Evolutionary conservation across 2,329 filamentous ascomycete species (phyloP).

Genomic region (Aspergillus clavatus): DNA sequence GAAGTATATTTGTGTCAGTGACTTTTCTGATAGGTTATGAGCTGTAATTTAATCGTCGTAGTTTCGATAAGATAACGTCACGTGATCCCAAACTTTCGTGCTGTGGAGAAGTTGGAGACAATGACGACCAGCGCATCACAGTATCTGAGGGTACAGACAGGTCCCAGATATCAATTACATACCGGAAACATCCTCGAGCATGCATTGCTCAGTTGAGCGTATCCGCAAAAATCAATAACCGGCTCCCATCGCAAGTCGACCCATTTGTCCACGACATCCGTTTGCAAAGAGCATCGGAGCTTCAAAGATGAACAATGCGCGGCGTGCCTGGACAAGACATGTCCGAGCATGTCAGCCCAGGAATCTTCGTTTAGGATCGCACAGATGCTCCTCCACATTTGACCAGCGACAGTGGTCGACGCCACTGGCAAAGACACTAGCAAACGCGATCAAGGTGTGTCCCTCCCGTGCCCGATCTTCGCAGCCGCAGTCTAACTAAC

Average conservation of each 20-base stretch:
- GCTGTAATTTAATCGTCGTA: background rate
- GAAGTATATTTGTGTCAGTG: background rate
- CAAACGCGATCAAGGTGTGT: constrained; percentile 75
- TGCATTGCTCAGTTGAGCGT: background rate
- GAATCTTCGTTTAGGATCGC: constrained; percentile 11
- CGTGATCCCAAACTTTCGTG: constrained; percentile 5
- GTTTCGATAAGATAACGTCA: constrained; percentile 6
- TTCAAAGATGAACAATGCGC: constrained; percentile 25
- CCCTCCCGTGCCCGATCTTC: background rate
- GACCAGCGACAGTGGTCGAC: constrained; percentile 74
- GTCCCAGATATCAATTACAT: background rate
- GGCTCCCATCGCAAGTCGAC: background rate
- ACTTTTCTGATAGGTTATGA: background rate
- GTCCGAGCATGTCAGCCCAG: constrained; percentile 18
- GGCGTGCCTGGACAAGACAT: constrained; percentile 25
- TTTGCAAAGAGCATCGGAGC: background rate
- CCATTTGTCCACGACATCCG: too few relatives aligned
- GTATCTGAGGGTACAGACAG: background rate
- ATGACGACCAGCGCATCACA: background rate
- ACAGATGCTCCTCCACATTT: constrained; percentile 33
- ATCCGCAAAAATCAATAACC: background rate
- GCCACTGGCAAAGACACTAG: constrained; percentile 79
- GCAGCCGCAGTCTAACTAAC: constrained; percentile 7
- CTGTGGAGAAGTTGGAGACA: background rate
- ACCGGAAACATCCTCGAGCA: background rate